Percentiles rank a stretch among this genome's conserved stretches.
Conservation (phyloP, 176 grass and related monocot species). For the Lolium multiflorum region DNA sequence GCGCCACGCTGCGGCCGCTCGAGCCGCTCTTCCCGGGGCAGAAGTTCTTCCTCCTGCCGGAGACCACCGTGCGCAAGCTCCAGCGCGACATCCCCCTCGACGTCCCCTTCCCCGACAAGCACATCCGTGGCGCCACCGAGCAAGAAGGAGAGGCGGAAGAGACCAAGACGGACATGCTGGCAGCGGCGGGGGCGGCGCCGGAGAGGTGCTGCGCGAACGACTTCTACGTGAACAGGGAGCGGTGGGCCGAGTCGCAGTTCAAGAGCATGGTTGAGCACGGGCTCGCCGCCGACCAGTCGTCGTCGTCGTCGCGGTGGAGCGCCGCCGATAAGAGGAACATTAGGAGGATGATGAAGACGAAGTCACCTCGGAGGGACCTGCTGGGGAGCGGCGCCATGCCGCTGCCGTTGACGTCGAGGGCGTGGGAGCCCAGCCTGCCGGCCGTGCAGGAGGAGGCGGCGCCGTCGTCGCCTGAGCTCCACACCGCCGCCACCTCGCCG, state of each 20-base stretch:
- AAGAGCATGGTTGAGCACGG: constrained; percentile 27
- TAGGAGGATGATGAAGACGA: background rate
- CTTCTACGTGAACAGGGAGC: constrained; percentile 36
- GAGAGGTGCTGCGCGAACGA: constrained; percentile 39
- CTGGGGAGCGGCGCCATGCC: background rate
- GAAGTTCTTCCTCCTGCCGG: constrained; percentile 58
- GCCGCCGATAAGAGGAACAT: background rate
- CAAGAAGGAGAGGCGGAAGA: background rate
- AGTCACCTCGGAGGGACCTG: background rate
- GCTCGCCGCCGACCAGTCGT: background rate
- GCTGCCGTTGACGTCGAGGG: background rate
- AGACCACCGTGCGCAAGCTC: constrained; percentile 44
- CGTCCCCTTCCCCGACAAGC: background rate
- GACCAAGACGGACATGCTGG: background rate
- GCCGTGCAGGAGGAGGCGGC: constrained; percentile 47
- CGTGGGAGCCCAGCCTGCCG: constrained; percentile 62
- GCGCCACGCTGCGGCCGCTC: constrained; percentile 38
- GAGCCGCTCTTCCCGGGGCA: constrained; percentile 65
- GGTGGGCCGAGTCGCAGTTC: constrained; percentile 38
- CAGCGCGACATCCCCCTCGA: constrained; percentile 39
- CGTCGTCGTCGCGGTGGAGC: background rate
- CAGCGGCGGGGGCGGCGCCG: background rate
- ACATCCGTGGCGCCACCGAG: background rate
- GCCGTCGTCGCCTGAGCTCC: background rate
- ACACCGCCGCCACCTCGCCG: background rate